Percentiles rank a stretch among this genome's conserved stretches.
phyloP scores from a whole-genome alignment of 257 asterid species.

The Primulina tabacum region DNA sequence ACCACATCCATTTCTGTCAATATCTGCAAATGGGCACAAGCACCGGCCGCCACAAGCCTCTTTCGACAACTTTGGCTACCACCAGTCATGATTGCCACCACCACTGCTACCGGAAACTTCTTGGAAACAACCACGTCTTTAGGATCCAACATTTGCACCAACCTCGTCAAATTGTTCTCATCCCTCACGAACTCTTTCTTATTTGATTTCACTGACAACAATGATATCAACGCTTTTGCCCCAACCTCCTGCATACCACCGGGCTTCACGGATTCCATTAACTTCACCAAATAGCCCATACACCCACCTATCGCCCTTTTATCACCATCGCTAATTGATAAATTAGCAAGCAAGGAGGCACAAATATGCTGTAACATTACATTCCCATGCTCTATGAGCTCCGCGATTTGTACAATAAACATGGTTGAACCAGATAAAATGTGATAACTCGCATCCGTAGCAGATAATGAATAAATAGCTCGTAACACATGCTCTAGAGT shows the following conservation, averaged over 20 bases:
- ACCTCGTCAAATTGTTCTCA: constrained; percentile 72
- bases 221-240: constrained; percentile 72
- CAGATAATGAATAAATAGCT: constrained; percentile 71
- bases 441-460: constrained; percentile 56
- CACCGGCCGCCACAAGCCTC: constrained; percentile 70
- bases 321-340: constrained; percentile 61
- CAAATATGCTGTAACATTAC: constrained; percentile 71
- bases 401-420: constrained; percentile 58
- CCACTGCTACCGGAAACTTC: constrained; percentile 81
- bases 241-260: constrained; percentile 91
- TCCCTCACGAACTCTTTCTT: constrained; percentile 77
- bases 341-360: constrained; percentile 72
- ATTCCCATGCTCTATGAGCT: constrained; percentile 69
- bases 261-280: constrained; percentile 87
- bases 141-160: constrained; percentile 78
- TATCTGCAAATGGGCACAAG: constrained; percentile 61
- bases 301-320: constrained; percentile 70
- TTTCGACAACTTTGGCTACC: constrained; percentile 91
- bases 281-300: constrained; percentile 70
- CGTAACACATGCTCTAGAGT: constrained; percentile 69
- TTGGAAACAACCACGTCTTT: constrained; percentile 56
- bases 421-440: constrained; percentile 58
- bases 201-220: constrained; percentile 61
- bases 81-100: constrained; percentile 68
- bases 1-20: constrained; percentile 60